phyloP scores from a whole-genome alignment of 441 rosid species.

The Erysimum cheiri region DNA sequence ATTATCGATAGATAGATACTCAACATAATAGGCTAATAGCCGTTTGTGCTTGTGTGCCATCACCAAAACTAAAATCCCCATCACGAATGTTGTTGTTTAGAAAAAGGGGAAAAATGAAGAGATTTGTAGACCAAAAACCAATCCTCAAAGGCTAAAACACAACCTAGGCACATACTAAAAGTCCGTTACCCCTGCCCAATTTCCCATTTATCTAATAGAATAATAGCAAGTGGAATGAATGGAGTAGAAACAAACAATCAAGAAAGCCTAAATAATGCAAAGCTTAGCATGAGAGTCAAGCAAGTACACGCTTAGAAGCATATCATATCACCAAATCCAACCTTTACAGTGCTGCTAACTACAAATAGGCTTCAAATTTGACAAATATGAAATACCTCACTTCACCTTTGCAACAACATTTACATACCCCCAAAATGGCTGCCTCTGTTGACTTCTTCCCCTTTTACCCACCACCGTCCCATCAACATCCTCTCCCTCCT shows the following conservation, averaged over 20 bases:
- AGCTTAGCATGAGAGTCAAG: constrained; percentile 57
- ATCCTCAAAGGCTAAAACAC: too few relatives aligned
- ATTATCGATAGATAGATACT: too few relatives aligned
- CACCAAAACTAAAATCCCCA: too few relatives aligned
- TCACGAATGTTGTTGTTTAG: too few relatives aligned
- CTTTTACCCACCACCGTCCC: constrained; percentile 55
- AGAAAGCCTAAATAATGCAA: constrained; percentile 22
- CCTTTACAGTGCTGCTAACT: constrained; percentile 21
- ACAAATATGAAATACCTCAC: constrained; percentile 15
- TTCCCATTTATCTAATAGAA: neutral
- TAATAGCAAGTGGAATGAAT: constrained; percentile 24
- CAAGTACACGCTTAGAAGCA: constrained; percentile 57
- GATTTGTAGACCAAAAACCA: too few relatives aligned
- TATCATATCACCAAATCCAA: constrained; percentile 36
- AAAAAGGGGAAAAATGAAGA: too few relatives aligned
- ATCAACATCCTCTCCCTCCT: constrained; percentile 39
- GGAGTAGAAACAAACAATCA: constrained; percentile 34
- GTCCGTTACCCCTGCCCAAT: neutral
- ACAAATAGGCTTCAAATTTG: constrained; percentile 48
- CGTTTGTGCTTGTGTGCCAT: too few relatives aligned
- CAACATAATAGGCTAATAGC: too few relatives aligned
- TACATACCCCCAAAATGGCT: constrained; percentile 46
- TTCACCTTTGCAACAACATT: constrained; percentile 26
- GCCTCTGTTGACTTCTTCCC: constrained; percentile 46
- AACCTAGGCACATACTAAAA: too few relatives aligned